phyloP scores from a whole-genome alignment of 805 yeast species.

The Ogataea allantospora region DNA sequence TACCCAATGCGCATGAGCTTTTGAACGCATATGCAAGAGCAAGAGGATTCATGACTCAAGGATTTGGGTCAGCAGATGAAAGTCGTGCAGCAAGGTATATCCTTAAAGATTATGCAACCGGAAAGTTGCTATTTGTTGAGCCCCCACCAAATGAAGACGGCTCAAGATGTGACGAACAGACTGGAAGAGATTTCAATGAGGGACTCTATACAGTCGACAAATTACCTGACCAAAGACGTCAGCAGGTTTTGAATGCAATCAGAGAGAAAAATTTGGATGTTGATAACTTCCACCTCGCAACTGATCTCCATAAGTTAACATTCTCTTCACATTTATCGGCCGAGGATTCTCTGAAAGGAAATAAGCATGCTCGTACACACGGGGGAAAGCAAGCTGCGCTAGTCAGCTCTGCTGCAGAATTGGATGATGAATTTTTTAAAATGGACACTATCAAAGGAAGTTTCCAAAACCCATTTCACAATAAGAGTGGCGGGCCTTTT shows the following conservation, averaged over 20 bases:
- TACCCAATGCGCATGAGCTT: conserved; percentile 86
- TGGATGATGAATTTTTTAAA: conserved; percentile 83
- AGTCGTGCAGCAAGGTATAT: conserved; percentile 90
- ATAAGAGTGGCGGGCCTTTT: conserved; percentile 45
- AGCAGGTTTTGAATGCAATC: conserved; percentile 67
- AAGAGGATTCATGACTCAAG: conserved; percentile 96
- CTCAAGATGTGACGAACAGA: conserved; percentile 49
- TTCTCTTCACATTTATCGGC: conserved; percentile 75
- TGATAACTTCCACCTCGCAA: conserved; percentile 60
- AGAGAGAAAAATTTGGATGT: conserved; percentile 48
- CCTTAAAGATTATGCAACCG: conserved; percentile 91
- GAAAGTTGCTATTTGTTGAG: conserved; percentile 76
- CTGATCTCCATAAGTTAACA: conserved; percentile 68
- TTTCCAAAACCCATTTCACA: conserved; percentile 73
- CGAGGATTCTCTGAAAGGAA: conserved; percentile 43
- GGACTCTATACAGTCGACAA: conserved; percentile 66
- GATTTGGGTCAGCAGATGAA: conserved; percentile 95
- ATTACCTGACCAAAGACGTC: conserved; percentile 70
- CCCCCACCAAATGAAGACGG: conserved; percentile 84
- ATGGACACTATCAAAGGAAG: conserved; percentile 64
- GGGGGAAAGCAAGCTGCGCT: conserved; percentile 85
- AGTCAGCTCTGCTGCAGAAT: conserved; percentile 73
- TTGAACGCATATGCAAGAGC: conserved; percentile 92
- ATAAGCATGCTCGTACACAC: conserved; percentile 46
- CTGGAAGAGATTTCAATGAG: conserved; percentile 63